Conservation (phyloP, 768 basidiomycete genomes). For the Holtermannia corniformis region DNA sequence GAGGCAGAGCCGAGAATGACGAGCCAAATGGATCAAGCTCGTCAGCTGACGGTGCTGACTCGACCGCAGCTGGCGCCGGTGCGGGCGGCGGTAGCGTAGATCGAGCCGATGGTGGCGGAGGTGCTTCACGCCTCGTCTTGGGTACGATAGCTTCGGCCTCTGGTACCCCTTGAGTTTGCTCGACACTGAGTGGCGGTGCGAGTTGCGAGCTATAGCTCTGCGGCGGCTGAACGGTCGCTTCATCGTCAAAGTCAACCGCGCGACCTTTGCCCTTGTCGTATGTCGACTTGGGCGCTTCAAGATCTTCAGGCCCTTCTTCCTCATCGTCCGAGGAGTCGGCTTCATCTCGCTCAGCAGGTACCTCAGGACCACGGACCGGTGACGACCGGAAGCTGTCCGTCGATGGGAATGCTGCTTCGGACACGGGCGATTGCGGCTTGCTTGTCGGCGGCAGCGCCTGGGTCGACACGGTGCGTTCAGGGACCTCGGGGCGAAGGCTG, state of each 20-base stretch:
- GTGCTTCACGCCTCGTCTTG: constrained; percentile 22
- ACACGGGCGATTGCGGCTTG: constrained; percentile 28
- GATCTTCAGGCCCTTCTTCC: constrained; percentile 41
- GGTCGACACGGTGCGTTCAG: constrained; percentile 33
- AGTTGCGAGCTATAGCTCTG: constrained; percentile 6
- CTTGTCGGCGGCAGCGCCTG: constrained; percentile 23
- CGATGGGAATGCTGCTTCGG: constrained; percentile 4
- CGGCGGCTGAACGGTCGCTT: background rate
- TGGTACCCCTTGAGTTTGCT: background rate
- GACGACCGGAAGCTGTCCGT: background rate
- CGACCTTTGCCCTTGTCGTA: constrained; percentile 4
- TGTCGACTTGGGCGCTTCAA: constrained; percentile 25
- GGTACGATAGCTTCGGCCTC: constrained; percentile 2
- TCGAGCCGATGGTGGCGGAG: constrained; percentile 22
- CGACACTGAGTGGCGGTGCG: constrained; percentile 7
- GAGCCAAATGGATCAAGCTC: constrained; percentile 29
- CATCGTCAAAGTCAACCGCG: background rate
- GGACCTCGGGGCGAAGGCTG: constrained; percentile 22
- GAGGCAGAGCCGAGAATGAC: constrained; percentile 5
- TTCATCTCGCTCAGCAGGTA: constrained; percentile 3
- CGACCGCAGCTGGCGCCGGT: background rate
- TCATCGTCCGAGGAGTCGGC: constrained; percentile 35
- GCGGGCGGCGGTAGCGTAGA: constrained; percentile 1
- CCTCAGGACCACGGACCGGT: constrained; percentile 2
- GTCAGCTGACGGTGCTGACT: background rate